Percentiles rank a stretch among this genome's conserved stretches.
These are phyloP conservation scores for Aureobasidium sp. DNA, from an alignment of 2,329 filamentous ascomycete species.

Conservation along the genomic window DNA sequence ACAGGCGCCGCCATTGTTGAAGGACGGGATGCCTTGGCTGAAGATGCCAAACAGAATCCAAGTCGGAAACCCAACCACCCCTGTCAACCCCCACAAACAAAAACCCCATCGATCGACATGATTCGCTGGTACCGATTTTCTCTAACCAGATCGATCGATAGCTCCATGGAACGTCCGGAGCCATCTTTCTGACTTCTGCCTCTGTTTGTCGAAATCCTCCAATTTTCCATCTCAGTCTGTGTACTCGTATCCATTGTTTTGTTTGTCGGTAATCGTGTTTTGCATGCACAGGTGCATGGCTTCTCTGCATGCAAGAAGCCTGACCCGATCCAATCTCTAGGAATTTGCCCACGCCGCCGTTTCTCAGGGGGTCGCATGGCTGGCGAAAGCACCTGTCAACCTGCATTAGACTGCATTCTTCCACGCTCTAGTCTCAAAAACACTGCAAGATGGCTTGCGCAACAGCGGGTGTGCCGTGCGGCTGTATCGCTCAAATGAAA, in stretches of 20 bases:
- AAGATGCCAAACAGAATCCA: not conserved
- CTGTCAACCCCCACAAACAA: conserved; percentile 7
- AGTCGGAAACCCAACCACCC: not conserved
- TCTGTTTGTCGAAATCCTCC: not conserved
- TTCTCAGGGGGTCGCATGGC: conserved; percentile 7
- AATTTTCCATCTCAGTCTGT: not conserved
- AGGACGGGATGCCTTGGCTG: not conserved
- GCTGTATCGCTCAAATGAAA: not conserved
- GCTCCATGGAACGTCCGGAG: not conserved
- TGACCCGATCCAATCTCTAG: not conserved
- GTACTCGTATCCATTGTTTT: not conserved
- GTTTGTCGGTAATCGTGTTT: not conserved
- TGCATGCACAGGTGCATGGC: not conserved
- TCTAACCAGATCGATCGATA: not conserved
- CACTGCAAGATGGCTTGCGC: conserved; percentile 4
- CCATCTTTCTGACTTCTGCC: not conserved
- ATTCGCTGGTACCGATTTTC: not conserved
- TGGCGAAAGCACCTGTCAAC: conserved; percentile 5
- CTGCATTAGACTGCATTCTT: not conserved
- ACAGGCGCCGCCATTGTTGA: not conserved
- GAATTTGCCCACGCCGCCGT: not conserved
- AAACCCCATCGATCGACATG: conserved; percentile 3
- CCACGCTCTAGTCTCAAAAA: not conserved
- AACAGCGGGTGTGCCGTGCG: not conserved
- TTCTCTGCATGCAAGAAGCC: conserved; percentile 5